phyloP scores from a whole-genome alignment of 2,329 filamentous ascomycete genomes.

The Pleochaeta shiraiana region DNA sequence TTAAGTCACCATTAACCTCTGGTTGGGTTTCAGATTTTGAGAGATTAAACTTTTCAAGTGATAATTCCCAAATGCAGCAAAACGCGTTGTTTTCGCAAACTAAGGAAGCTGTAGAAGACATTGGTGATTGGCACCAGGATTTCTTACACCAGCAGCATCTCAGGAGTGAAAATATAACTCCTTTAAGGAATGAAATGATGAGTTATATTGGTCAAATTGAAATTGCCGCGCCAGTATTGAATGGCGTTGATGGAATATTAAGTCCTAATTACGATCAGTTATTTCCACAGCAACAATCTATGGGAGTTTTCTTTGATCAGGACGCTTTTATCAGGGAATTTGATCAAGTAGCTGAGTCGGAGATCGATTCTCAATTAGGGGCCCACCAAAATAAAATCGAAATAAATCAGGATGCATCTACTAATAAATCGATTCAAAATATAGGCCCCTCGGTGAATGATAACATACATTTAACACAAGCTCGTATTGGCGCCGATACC shows the following conservation, averaged over 20 bases:
- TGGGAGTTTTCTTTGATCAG: constrained; percentile 26
- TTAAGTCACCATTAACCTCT: constrained; percentile 8
- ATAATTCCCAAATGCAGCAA: too few relatives aligned
- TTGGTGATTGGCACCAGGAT: too few relatives aligned
- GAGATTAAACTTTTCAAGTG: constrained; percentile 27
- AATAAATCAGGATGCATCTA: constrained; percentile 9
- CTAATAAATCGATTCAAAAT: constrained; percentile 11
- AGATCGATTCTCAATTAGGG: constrained; percentile 3
- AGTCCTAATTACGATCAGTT: constrained; percentile 5
- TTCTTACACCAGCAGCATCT: constrained; percentile 23
- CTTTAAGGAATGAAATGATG: too few relatives aligned
- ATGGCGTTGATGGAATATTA: constrained; percentile 8
- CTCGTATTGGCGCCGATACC: constrained; percentile 18
- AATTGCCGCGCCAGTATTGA: too few relatives aligned
- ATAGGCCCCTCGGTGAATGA: neutral
- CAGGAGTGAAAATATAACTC: constrained; percentile 8
- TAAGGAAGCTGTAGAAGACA: too few relatives aligned
- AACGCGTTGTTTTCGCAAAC: too few relatives aligned
- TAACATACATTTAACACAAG: constrained; percentile 5
- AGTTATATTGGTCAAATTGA: too few relatives aligned
- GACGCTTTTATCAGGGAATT: constrained; percentile 33
- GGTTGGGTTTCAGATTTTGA: constrained; percentile 24
- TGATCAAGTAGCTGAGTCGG: constrained; percentile 17
- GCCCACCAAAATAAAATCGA: constrained; percentile 4
- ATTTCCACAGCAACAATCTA: constrained; percentile 17